Evolutionary conservation across 2,329 filamentous ascomycete genomes (phyloP), one percentile per base, ranked within the genome.

Genomic region (Ophiostoma tasmaniense): DNA sequence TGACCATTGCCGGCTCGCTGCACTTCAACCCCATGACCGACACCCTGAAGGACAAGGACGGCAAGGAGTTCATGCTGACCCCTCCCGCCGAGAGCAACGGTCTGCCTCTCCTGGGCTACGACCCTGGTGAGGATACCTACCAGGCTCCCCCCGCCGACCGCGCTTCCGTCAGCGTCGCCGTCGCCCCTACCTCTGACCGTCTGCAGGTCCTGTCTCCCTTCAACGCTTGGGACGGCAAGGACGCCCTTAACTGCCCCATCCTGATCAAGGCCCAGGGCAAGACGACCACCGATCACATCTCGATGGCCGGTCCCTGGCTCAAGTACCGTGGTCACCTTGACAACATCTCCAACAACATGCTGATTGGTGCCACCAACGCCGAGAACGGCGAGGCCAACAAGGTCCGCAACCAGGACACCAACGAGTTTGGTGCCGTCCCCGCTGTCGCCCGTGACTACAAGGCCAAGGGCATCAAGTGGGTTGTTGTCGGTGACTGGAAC

Each of bases 261-360:
- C 85, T 99, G 73, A 97, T 98, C 87, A 99, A 99, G 89, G 87
- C 90, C 73, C 81, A 95, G 81, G 94, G 94, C 81, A 97, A 98
- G 89, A 97, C 93, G 73, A 97, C 93, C 73, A 97, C 93, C 73
- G 93, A 97, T 78, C 93, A 97, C 84, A 97, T 97, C 82, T 97
- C 93, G 72, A 96, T 96, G 92, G 93, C 93, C 74, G 93, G 93
- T 74, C 93, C 93, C 72, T 97, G 93, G 93, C 85, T 98, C 80
- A 97, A 97, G 87, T 98, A 97, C 88, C 92, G 94, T 87, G 94
- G 94, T 72, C 94, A 98, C 80, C 86, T 98, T 77, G 94, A 97
- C 88, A 98, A 98, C 87, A 97, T 98, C 83, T 97, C 93, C 79
- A 97, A 98, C 89, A 98, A 98, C 87, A 96, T 97, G 92, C 83